These are phyloP conservation scores for Cordyceps militaris DNA, from an alignment of 2,329 filamentous ascomycete species.

Conservation along the genomic window DNA sequence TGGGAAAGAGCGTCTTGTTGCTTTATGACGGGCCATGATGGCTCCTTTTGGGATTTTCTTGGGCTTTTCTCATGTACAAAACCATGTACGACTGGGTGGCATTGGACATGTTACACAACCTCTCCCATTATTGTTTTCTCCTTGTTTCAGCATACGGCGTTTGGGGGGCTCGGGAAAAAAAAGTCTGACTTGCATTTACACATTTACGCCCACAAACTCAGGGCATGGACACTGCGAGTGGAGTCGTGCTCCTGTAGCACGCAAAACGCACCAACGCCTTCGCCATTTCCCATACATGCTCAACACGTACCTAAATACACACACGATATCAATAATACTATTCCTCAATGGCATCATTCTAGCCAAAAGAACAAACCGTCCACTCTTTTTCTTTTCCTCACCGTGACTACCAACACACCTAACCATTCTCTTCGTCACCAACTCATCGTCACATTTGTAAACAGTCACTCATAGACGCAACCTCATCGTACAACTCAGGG, in stretches of 20 bases:
- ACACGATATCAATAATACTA: neutral
- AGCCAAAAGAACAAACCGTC: neutral
- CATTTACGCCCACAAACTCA: neutral
- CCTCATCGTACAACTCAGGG: neutral
- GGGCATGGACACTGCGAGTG: neutral
- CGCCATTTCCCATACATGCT: neutral
- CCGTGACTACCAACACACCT: no score
- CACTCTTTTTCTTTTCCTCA: neutral
- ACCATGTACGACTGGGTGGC: neutral
- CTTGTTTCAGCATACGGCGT: constrained; percentile 6
- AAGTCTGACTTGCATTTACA: constrained; percentile 5
- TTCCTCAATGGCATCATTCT: neutral
- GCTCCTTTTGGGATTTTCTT: neutral
- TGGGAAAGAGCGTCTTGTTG: no score
- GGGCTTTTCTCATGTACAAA: no score
- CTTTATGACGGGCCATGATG: no score
- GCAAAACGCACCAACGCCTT: neutral
- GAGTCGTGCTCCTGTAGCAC: constrained; percentile 2
- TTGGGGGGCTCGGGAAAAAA: neutral
- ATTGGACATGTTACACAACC: no score
- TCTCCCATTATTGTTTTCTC: neutral
- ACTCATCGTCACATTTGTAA: neutral
- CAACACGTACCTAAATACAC: neutral
- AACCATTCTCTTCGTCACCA: no score
- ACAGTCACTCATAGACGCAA: neutral